Percentiles rank a stretch among this genome's conserved stretches.
phyloP scores from a whole-genome alignment of 2,329 filamentous ascomycete genomes.

The Colletotrichum cordylinicola region DNA sequence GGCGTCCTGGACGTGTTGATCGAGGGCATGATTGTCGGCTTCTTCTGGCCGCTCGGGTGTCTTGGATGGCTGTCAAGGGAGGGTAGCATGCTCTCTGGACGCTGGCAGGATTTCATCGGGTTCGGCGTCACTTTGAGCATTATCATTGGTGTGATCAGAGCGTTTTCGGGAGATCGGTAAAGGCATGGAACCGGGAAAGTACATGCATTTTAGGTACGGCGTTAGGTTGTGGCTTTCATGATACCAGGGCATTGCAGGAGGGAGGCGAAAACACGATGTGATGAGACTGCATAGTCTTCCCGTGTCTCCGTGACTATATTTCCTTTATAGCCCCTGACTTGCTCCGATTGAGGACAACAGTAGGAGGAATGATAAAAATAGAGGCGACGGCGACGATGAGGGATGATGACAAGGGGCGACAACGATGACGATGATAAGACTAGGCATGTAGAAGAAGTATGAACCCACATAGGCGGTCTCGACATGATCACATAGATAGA shows the following conservation, averaged over 20 bases:
- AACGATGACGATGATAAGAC: background rate
- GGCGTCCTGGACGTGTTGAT: conserved; percentile 84
- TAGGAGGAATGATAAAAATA: rapidly evolving
- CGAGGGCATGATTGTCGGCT: conserved; percentile 87
- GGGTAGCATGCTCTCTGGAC: conserved; percentile 83
- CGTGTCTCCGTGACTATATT: background rate
- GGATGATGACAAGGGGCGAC: background rate
- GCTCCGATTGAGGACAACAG: background rate
- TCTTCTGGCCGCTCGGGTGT: conserved; percentile 92
- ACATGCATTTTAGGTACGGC: background rate
- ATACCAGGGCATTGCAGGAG: background rate
- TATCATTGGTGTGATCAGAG: conserved; percentile 39
- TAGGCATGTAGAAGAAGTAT: background rate
- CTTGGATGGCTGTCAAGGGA: conserved; percentile 85
- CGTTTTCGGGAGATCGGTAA: conserved; percentile 18
- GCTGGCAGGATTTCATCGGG: conserved; percentile 86
- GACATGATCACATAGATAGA: conserved; percentile 1
- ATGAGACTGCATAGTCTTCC: background rate
- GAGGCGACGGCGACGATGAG: background rate
- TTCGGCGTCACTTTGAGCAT: conserved; percentile 75
- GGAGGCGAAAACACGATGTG: background rate
- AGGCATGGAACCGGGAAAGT: background rate
- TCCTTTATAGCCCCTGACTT: background rate
- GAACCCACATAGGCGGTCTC: background rate
- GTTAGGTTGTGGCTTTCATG: background rate